Evolutionary conservation across 805 yeast species (phyloP).

Genomic region (Barnettozyma vustinii): DNA sequence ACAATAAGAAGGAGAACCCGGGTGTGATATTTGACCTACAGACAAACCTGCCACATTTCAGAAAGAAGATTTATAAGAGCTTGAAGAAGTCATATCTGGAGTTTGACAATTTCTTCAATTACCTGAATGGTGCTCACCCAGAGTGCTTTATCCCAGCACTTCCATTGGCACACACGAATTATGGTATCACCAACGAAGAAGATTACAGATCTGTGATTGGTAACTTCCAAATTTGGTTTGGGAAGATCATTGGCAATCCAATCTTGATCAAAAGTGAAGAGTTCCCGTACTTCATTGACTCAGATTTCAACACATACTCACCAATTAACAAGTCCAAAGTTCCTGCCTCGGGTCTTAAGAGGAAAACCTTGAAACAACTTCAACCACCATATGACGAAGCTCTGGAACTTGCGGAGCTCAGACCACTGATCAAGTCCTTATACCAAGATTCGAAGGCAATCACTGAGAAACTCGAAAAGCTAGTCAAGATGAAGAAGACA

Average conservation of each 20-base stretch:
- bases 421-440: constrained; percentile 80
- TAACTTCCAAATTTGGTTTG: constrained; percentile 82
- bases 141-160: constrained; percentile 92
- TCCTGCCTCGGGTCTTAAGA: constrained; percentile 78
- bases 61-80: constrained; percentile 65
- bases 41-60: constrained; percentile 68
- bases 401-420: constrained; percentile 70
- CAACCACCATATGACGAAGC: constrained; percentile 89
- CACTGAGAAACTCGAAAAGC: constrained; percentile 51
- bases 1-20: constrained; percentile 69
- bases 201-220: constrained; percentile 52
- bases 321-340: constrained; percentile 50
- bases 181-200: constrained; percentile 81
- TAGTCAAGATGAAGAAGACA: constrained; percentile 38
- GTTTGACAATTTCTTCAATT: constrained; percentile 67
- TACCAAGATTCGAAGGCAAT: constrained; percentile 53
- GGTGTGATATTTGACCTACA: constrained; percentile 65
- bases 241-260: constrained; percentile 66
- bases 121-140: constrained; percentile 72
- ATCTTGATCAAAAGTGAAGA: constrained; percentile 85
- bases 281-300: constrained; percentile 74
- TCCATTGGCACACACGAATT: constrained; percentile 70
- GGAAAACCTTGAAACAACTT: constrained; percentile 88
- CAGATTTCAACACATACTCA: constrained; percentile 53
- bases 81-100: constrained; percentile 80